Conservation (phyloP, 2,329 filamentous ascomycete genomes). For the Berkeleyomyces rouxiae region DNA sequence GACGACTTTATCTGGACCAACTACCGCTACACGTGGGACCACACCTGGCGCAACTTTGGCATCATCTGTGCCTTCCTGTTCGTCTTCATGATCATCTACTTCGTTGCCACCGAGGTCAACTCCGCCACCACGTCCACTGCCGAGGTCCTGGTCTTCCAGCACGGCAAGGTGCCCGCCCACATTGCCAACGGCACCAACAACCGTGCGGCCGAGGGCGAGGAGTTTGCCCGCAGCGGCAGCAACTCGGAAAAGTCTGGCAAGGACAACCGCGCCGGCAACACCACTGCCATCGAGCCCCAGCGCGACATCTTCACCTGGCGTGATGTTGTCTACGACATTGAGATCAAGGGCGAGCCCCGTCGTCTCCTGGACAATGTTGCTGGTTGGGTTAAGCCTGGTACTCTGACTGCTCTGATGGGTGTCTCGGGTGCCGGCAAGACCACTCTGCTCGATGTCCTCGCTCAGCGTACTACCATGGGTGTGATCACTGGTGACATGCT, state of each 20-base stretch:
- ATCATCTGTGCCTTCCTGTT: constrained; percentile 49
- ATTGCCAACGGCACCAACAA: constrained; percentile 20
- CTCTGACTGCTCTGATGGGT: constrained; percentile 62
- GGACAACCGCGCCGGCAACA: constrained; percentile 16
- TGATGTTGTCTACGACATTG: constrained; percentile 52
- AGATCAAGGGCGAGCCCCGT: constrained; percentile 58
- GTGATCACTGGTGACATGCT: constrained; percentile 50
- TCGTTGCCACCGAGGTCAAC: constrained; percentile 47
- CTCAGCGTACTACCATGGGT: constrained; percentile 38
- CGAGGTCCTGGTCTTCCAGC: constrained; percentile 52
- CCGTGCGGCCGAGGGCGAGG: constrained; percentile 20
- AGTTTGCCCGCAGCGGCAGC: constrained; percentile 21
- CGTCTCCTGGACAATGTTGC: constrained; percentile 62
- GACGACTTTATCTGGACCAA: constrained; percentile 40
- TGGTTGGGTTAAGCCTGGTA: constrained; percentile 83
- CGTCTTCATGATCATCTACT: constrained; percentile 47
- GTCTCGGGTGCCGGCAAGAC: constrained; percentile 34
- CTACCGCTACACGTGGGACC: constrained; percentile 38
- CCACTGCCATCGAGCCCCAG: constrained; percentile 24
- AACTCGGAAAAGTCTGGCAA: constrained; percentile 21
- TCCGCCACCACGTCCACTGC: constrained; percentile 45
- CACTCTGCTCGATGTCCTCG: constrained; percentile 27
- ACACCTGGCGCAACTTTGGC: constrained; percentile 53
- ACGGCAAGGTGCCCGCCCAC: constrained; percentile 32
- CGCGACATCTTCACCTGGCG: constrained; percentile 60